Evolutionary conservation across 805 yeast species (phyloP), one percentile per base, ranked within the genome.

Genomic region (Metschnikowia dekortorum): DNA sequence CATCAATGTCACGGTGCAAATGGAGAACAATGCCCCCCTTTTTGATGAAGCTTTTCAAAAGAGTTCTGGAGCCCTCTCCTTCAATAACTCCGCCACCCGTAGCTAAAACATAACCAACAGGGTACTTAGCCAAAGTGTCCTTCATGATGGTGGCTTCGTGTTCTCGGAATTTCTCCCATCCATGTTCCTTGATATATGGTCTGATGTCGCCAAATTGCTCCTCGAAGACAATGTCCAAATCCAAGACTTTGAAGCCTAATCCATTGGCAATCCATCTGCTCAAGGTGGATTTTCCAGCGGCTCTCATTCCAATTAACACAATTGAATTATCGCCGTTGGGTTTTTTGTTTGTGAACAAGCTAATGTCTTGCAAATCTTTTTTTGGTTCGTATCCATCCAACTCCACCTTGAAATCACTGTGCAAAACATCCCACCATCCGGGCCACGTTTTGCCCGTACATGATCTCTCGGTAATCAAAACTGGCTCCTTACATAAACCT

Each of bases 381-480:
- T 44, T 50, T 53, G 66, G 60, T 38, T 87, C 95, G 59, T 75
- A 75, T 28, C 99, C 99, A 60, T 83, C 86, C 35, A 94, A 67
- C 9, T 68, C 61, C 28, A 81, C 85, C 18, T 82, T 78, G 60
- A 94, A 81, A 44, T 77, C 70, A 45, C 86, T 79, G 64, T 84
- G 90, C 55, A 94, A 74, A 34, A 84, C 79, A 69, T 94, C 99
- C 99, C 99, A 94, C 99, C 99, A 94, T 36, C 97, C 98, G 18
- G 99, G 99, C 99, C 99, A 94, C 0, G 99, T 94, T 73, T 94
- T 94, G 50, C 92, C 95, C 1, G 97, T 95, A 65, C 97, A 89
- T 28, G 86, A 81, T 69, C 97, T 83, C 63, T 92, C 97, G 57
- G 85, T 82, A 52, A 94, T 82, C 55, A 83, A 73, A 1, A 87